These are phyloP conservation scores for Lathyrus oleraceus DNA, from an alignment of 306 rosid genomes.

Conservation along the genomic window DNA sequence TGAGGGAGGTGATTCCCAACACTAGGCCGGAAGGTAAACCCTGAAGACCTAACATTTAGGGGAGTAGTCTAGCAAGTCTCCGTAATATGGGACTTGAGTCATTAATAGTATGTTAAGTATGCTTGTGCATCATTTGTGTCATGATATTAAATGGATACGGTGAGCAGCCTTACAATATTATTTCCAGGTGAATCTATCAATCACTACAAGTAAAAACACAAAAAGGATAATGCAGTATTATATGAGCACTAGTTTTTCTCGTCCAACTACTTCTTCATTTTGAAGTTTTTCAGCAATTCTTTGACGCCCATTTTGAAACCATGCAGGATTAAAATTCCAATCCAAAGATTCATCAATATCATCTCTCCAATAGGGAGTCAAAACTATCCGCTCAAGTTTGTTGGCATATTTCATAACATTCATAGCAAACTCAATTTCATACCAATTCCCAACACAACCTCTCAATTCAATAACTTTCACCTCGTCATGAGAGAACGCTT, in stretches of 20 bases:
- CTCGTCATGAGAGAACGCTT: neutral
- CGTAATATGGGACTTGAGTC: no score
- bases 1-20: no score
- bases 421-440: slow-evolving; percentile 21
- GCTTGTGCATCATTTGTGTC: no score
- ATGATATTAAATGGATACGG: no score
- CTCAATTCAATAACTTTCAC: slow-evolving; percentile 1
- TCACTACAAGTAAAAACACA: neutral
- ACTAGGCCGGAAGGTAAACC: no score
- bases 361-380: slow-evolving; percentile 3
- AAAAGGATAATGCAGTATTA: neutral
- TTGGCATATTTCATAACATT: neutral
- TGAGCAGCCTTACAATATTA: no score
- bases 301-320: slow-evolving; percentile 1
- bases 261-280: neutral
- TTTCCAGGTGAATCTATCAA: no score
- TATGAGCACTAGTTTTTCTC: neutral
- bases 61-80: no score
- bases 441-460: slow-evolving; percentile 11
- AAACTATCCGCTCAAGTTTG: slow-evolving; percentile 8
- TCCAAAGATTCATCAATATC: fast-evolving
- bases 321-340: neutral
- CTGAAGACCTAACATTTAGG: no score
- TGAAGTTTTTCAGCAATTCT: neutral
- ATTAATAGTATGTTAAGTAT: no score